phyloP scores from a whole-genome alignment of 2,329 filamentous ascomycete genomes.

The Phoma sp. region DNA sequence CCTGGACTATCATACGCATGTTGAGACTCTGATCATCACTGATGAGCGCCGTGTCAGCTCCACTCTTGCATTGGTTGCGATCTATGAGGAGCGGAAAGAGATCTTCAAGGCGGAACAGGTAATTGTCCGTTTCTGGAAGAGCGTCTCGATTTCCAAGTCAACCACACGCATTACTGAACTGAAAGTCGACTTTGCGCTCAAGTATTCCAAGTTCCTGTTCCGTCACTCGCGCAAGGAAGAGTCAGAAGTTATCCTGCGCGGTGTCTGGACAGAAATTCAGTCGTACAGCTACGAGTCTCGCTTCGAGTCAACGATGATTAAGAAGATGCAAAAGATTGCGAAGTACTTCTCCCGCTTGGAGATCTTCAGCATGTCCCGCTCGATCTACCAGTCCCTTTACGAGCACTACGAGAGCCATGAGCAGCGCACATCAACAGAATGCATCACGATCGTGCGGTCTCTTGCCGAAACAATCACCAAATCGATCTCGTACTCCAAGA shows the following conservation, averaged over 20 bases:
- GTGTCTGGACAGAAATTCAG: conserved; percentile 31
- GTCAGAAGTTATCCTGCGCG: conserved; percentile 32
- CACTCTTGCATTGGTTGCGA: conserved; percentile 23
- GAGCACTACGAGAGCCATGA: conserved; percentile 34
- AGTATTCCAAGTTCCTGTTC: conserved; percentile 30
- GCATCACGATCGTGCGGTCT: conserved; percentile 32
- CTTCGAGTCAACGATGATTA: conserved; percentile 31
- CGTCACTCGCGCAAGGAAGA: conserved; percentile 32
- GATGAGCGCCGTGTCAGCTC: conserved; percentile 30
- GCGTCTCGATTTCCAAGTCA: conserved; percentile 19
- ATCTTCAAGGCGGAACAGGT: conserved; percentile 34
- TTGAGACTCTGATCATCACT: conserved; percentile 24
- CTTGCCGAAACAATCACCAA: conserved; percentile 35
- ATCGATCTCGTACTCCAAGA: conserved; percentile 25
- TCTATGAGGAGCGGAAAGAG: conserved; percentile 35
- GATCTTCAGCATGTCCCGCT: conserved; percentile 29
- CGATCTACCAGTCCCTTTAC: conserved; percentile 34
- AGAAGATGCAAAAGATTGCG: conserved; percentile 27
- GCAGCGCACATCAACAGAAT: conserved; percentile 33
- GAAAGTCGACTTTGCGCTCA: conserved; percentile 29
- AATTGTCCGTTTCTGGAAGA: conserved; percentile 33
- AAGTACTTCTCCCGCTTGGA: conserved; percentile 27
- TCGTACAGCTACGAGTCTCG: conserved; percentile 30
- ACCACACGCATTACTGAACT: conserved; percentile 26
- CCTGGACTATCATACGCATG: conserved; percentile 27